A percentile compares a stretch with the other conserved stretches of the same genome.
These are phyloP conservation scores for Endotrypanum monterogeii DNA, from an alignment of 208 protist genomes.

Conservation along the genomic window DNA sequence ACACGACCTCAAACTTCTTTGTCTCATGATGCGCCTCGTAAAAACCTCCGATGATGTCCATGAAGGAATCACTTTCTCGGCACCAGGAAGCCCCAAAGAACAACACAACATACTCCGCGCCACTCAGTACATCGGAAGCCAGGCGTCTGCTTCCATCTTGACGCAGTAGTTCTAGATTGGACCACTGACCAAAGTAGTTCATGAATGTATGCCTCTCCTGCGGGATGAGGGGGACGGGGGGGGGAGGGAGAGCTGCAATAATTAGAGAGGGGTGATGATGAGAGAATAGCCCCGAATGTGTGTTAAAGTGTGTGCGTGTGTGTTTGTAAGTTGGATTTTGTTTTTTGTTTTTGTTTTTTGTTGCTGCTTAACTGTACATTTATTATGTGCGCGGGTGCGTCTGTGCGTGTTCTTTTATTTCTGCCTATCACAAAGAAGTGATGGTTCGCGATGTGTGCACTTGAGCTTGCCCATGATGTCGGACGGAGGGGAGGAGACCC, in stretches of 20 bases:
- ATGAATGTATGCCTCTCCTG: neutral
- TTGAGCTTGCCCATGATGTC: too few relatives aligned
- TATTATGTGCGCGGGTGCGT: too few relatives aligned
- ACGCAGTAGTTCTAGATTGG: slow-evolving; percentile 29
- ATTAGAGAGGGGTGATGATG: too few relatives aligned
- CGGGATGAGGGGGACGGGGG: too few relatives aligned
- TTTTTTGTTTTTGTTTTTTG: neutral
- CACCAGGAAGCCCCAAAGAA: slow-evolving; percentile 41
- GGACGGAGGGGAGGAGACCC: too few relatives aligned
- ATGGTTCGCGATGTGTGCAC: too few relatives aligned
- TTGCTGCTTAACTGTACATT: neutral
- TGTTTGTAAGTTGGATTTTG: neutral
- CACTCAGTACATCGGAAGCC: slow-evolving; percentile 27
- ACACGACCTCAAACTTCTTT: slow-evolving; percentile 28
- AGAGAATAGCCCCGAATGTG: neutral
- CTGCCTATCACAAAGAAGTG: too few relatives aligned
- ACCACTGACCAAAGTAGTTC: slow-evolving; percentile 61
- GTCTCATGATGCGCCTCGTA: slow-evolving; percentile 26
- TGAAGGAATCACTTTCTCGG: slow-evolving; percentile 15
- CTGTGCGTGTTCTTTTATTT: too few relatives aligned
- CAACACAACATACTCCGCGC: slow-evolving; percentile 29
- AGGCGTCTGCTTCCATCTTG: slow-evolving; percentile 30
- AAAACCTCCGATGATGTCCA: slow-evolving; percentile 28
- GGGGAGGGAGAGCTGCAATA: neutral
- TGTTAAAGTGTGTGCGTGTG: slow-evolving; percentile 4